These are phyloP conservation scores for Xylariaceae sp. DNA, from an alignment of 2,329 filamentous ascomycete genomes.

Conservation along the genomic window DNA sequence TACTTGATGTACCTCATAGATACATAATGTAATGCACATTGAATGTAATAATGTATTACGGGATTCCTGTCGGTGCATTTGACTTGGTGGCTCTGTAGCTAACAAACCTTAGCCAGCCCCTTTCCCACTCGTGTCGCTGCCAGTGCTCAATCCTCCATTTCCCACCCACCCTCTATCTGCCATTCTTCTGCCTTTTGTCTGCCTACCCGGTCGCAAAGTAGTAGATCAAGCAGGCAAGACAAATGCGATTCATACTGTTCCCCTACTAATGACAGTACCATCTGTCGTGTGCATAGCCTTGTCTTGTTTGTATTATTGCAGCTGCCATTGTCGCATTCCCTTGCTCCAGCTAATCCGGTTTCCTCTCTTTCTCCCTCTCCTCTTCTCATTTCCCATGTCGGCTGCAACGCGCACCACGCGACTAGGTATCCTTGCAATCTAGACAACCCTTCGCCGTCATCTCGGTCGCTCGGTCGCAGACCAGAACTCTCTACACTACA, in stretches of 20 bases:
- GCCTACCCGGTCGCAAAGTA: neutral
- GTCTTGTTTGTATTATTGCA: conserved; percentile 23
- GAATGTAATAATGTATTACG: no score
- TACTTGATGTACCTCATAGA: neutral
- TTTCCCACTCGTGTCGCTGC: neutral
- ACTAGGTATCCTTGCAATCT: neutral
- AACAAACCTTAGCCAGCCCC: neutral
- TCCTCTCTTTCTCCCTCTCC: neutral
- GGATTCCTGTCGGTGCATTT: neutral
- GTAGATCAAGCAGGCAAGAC: conserved; percentile 2
- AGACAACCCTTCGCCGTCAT: neutral
- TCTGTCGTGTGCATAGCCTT: conserved; percentile 19
- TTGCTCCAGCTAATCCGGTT: conserved; percentile 27
- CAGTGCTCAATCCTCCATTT: neutral
- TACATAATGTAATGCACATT: no score
- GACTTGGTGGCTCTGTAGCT: neutral
- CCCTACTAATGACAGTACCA: conserved; percentile 22
- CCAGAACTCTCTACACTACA: neutral
- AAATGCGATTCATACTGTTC: conserved; percentile 9
- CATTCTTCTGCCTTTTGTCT: conserved; percentile 10
- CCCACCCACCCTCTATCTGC: neutral
- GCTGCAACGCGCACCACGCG: conserved; percentile 9
- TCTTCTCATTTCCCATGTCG: conserved; percentile 4
- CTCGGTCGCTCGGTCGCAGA: conserved; percentile 16
- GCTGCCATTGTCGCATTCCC: conserved; percentile 34